Evolutionary conservation across 345 rosid genomes (phyloP).

Genomic region (Bruguiera parviflora): DNA sequence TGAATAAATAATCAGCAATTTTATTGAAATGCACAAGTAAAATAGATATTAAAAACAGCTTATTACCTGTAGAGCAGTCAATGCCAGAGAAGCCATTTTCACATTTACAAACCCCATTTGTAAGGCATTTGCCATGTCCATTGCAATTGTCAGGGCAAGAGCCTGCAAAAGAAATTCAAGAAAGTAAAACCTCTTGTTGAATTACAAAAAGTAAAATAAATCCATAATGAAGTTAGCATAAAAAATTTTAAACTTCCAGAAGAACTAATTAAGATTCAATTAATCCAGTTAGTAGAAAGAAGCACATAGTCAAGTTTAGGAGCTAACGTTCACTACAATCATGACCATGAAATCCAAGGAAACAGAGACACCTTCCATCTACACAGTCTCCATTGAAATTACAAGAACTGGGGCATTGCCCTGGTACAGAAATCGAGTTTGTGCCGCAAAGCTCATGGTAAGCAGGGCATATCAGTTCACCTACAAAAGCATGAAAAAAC

Average conservation of each 20-base stretch:
- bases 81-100: constrained; percentile 77
- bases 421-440: constrained; percentile 46
- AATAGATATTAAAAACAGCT: not conserved
- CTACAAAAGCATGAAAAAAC: constrained; percentile 49
- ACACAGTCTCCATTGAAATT: constrained; percentile 89
- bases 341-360: constrained; percentile 82
- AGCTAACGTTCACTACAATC: constrained; percentile 85
- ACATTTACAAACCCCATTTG: constrained; percentile 70
- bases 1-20: too few relatives aligned
- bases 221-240: too few relatives aligned
- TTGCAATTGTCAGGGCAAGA: constrained; percentile 82
- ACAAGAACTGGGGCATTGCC: constrained; percentile 81
- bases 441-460: constrained; percentile 84
- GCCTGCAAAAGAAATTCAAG: constrained; percentile 39
- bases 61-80: constrained; percentile 91
- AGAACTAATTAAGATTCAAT: not conserved
- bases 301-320: constrained; percentile 6
- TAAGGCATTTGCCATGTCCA: constrained; percentile 75
- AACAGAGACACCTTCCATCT: constrained; percentile 81
- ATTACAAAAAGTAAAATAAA: too few relatives aligned
- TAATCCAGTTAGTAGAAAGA: constrained; percentile 2
- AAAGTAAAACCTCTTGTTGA: not conserved
- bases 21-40: too few relatives aligned
- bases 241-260: too few relatives aligned
- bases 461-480: constrained; percentile 87